phyloP scores from a whole-genome alignment of 2,329 filamentous ascomycete genomes.

The Ophiostoma fasciatum region DNA sequence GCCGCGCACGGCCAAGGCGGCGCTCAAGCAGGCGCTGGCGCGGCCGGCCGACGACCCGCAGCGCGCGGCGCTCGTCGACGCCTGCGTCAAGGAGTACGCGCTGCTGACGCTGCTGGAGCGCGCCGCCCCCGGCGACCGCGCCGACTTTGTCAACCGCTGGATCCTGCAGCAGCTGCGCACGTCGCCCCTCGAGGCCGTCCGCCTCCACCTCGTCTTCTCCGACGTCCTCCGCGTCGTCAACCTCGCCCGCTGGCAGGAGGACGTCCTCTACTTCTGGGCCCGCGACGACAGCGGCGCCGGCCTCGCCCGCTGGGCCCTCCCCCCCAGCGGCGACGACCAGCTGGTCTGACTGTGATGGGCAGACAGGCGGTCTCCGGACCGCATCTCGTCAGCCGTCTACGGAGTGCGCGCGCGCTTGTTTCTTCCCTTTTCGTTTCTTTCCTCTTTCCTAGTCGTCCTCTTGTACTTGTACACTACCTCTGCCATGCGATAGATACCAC shows the following conservation, averaged over 20 bases:
- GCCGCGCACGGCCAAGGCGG: conserved; percentile 26
- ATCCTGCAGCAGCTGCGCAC: conserved; percentile 34
- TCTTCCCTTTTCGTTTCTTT: too few species aligned
- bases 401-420: too few species aligned
- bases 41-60: conserved; percentile 22
- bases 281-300: conserved; percentile 21
- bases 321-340: too few species aligned
- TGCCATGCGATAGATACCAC: too few species aligned
- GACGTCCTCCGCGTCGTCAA: conserved; percentile 19
- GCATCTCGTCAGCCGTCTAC: too few species aligned
- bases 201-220: conserved; percentile 25
- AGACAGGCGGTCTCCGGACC: too few species aligned
- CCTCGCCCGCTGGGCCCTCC: too few species aligned
- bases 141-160: conserved; percentile 36
- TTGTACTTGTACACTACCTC: too few species aligned
- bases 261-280: conserved; percentile 27
- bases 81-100: conserved; percentile 32
- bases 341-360: too few species aligned
- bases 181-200: conserved; percentile 28
- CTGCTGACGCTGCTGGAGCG: conserved; percentile 29
- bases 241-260: conserved; percentile 24
- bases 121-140: conserved; percentile 22
- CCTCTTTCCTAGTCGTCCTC: too few species aligned
- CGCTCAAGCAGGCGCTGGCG: conserved; percentile 23
- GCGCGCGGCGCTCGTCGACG: conserved; percentile 21